A percentile compares a stretch with the other conserved stretches of the same genome.
Evolutionary conservation across 2,329 filamentous ascomycete species (phyloP).

Genomic region (Xylariaceae sp.): DNA sequence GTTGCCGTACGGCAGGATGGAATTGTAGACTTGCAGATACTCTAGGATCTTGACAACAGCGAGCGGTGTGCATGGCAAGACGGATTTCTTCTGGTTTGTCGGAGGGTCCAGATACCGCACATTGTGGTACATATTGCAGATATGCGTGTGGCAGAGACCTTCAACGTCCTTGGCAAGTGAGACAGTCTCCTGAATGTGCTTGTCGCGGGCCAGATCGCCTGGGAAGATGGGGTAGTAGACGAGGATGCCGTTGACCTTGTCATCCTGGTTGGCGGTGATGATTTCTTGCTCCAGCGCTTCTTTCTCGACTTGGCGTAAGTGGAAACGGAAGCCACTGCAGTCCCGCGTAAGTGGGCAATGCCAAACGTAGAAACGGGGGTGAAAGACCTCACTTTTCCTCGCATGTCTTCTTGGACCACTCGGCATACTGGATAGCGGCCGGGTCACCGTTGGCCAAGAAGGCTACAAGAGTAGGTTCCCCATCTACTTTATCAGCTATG

Average conservation of each 20-base stretch:
- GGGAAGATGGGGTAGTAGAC: conserved; percentile 97
- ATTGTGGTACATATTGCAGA: conserved; percentile 99
- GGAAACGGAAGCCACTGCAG: conserved; percentile 78
- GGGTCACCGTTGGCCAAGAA: conserved; percentile 91
- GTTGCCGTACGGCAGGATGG: conserved; percentile 87
- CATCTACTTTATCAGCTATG: conserved; percentile 52
- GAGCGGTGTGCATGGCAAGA: conserved; percentile 91
- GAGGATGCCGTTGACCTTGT: conserved; percentile 78
- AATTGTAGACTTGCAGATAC: conserved; percentile 93
- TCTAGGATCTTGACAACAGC: conserved; percentile 97
- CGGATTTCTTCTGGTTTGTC: conserved; percentile 74
- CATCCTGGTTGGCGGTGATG: conserved; percentile 75
- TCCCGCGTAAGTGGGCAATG: conserved; percentile 19
- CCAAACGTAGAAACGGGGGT: conserved; percentile 3
- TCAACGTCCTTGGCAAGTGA: conserved; percentile 90
- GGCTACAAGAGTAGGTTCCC: conserved; percentile 73
- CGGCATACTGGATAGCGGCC: conserved; percentile 86
- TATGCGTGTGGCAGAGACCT: conserved; percentile 85
- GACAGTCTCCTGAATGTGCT: conserved; percentile 93
- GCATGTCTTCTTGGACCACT: conserved; percentile 96
- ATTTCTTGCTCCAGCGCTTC: conserved; percentile 88
- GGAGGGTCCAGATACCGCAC: conserved; percentile 85
- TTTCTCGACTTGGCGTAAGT: conserved; percentile 76
- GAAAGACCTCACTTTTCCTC: conserved; percentile 73
- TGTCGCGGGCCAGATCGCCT: conserved; percentile 75